phyloP scores from a whole-genome alignment of 805 yeast species.

The Myxozyma nipponensis region DNA sequence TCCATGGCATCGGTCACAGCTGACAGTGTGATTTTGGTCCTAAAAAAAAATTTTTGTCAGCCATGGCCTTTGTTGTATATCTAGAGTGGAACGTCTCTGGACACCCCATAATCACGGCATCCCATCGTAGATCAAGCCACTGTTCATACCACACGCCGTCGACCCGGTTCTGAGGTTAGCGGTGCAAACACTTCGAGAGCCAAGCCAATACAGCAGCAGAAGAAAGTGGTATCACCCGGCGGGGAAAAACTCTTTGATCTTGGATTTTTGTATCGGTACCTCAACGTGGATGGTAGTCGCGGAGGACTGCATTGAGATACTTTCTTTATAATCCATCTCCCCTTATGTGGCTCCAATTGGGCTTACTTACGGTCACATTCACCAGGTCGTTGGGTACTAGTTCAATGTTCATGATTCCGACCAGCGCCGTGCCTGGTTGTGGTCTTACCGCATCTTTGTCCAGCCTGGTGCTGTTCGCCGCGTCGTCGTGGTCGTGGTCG shows the following conservation, averaged over 20 bases:
- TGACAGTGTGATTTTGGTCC: neutral
- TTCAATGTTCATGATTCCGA: slow-evolving; percentile 9
- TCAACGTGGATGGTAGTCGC: slow-evolving; percentile 4
- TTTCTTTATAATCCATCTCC: slow-evolving; percentile 20
- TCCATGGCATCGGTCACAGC: neutral
- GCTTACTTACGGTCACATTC: neutral
- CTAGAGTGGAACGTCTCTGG: too few relatives aligned
- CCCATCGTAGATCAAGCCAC: too few relatives aligned
- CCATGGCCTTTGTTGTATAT: neutral
- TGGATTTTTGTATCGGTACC: slow-evolving; percentile 32
- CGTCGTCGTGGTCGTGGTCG: neutral
- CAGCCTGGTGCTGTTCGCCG: neutral
- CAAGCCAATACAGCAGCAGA: too few relatives aligned
- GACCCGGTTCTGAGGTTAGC: too few relatives aligned
- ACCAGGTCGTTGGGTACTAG: neutral
- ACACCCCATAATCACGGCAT: neutral
- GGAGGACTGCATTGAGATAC: slow-evolving; percentile 7
- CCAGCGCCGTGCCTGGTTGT: slow-evolving; percentile 3
- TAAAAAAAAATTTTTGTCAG: neutral
- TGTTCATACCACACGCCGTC: too few relatives aligned
- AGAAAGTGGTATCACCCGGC: too few relatives aligned
- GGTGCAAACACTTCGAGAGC: too few relatives aligned
- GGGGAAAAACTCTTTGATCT: too few relatives aligned
- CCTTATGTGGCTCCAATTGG: neutral
- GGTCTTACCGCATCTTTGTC: slow-evolving; percentile 18